Evolutionary conservation across 2,329 filamentous ascomycete species (phyloP), one percentile per base, ranked within the genome.

Genomic region (Fusarium protoensiforme): DNA sequence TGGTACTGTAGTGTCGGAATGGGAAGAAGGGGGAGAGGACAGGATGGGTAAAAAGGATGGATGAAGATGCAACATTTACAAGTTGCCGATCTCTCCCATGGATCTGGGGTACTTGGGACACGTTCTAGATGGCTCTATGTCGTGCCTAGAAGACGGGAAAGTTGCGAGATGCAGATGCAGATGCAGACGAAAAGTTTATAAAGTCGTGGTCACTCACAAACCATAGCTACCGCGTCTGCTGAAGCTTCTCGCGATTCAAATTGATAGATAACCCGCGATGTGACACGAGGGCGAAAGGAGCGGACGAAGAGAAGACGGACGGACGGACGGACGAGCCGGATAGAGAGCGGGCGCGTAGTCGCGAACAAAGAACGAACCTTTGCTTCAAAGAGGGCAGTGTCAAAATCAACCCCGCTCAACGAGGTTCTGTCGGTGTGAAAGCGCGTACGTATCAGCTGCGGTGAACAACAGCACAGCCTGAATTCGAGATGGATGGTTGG

Each of bases 151-250:
- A 31, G 22, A 54, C 20, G 33, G 20, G 24, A 20, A 33, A 7
- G 29, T 11, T 29, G 20, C 31, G 36, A 31, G 24, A 61, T 20
- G 29, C 24, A 24, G 24, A 24, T 24, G 24, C 24, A 3, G n/a
- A 41, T 29, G 31, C 41, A 61, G 14, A 39, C 54, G 20, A 60
- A 72, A 70, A 57, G 35, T 38, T 48, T 48, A 68, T 46, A 64
- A 56, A 54, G 46, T 24, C 61, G 20, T 43, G 38, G 43, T 68
- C 59, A 74, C 72, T 75, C 54, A 74, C 72, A 69, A 63, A 75
- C 72, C 72, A 74, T 74, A 27, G 24, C 36, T 62, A 31, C 46
- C 59, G 53, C 31, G 16, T 36, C 38, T 33, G n/a, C 36, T 31
- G 22, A 20, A 27, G 46, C 51, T 57, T 31, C 31, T 70, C 46